Conservation (phyloP, 2,329 filamentous ascomycete genomes). For the Cercospora sp. region DNA sequence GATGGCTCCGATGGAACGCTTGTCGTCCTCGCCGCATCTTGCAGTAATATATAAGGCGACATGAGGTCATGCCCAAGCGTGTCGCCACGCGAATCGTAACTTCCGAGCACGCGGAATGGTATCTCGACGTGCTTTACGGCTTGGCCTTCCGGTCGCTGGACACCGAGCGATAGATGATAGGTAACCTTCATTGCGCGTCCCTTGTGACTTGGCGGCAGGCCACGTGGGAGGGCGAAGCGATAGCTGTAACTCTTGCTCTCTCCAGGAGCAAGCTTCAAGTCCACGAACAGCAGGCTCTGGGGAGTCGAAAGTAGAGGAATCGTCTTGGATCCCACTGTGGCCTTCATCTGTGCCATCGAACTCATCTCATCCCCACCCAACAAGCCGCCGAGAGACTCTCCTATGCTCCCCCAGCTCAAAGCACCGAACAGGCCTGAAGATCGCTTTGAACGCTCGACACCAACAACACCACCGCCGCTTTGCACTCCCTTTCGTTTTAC, state of each 20-base stretch:
- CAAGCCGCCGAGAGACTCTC: conserved; percentile 82
- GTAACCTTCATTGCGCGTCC: conserved; percentile 92
- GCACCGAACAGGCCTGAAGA: conserved; percentile 78
- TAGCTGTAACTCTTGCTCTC: conserved; percentile 89
- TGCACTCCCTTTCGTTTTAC: conserved; percentile 94
- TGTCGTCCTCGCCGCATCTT: conserved; percentile 69
- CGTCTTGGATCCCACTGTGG: conserved; percentile 78
- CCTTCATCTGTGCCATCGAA: conserved; percentile 93
- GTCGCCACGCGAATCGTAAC: conserved; percentile 85
- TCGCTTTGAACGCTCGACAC: conserved; percentile 71
- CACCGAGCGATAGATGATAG: conserved; percentile 88
- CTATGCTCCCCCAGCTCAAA: conserved; percentile 85
- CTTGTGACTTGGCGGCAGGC: conserved; percentile 85
- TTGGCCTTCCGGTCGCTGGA: conserved; percentile 80
- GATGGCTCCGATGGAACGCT: conserved; percentile 38
- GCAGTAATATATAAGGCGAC: conserved; percentile 86
- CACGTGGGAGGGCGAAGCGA: conserved; percentile 78
- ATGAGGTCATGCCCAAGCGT: conserved; percentile 92
- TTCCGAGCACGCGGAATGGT: conserved; percentile 89
- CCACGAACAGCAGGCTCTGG: conserved; percentile 93
- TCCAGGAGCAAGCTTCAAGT: conserved; percentile 81
- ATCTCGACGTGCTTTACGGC: conserved; percentile 86
- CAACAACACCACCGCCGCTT: conserved; percentile 78
- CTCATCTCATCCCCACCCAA: conserved; percentile 85
- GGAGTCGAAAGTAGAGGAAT: conserved; percentile 92